A percentile compares a stretch with the other conserved stretches of the same genome.
phyloP scores from a whole-genome alignment of 331 rosid genomes.

The Quercus lobata region DNA sequence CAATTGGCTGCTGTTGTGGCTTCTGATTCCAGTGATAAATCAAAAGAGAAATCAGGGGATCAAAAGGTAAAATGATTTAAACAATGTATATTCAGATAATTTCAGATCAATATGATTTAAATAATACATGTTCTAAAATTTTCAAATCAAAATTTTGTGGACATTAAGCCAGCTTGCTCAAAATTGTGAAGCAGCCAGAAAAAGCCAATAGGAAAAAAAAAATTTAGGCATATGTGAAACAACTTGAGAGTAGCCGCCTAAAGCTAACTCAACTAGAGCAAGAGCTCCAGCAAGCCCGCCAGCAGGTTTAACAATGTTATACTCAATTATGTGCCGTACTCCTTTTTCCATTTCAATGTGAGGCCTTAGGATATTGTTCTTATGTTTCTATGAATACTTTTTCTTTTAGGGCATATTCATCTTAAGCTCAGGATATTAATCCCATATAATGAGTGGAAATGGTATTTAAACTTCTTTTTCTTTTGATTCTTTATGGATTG shows the following conservation, averaged over 20 bases:
- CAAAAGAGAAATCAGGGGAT: too few species aligned
- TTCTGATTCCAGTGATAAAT: too few species aligned
- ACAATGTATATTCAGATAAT: slow-evolving; percentile 2
- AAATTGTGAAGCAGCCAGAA: slow-evolving; percentile 90
- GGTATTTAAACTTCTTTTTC: slow-evolving; percentile 40
- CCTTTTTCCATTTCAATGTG: not conserved
- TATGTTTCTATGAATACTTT: slow-evolving; percentile 8
- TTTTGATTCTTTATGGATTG: not conserved
- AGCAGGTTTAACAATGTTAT: slow-evolving; percentile 52
- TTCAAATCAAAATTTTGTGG: slow-evolving; percentile 31
- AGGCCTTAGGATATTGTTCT: not conserved
- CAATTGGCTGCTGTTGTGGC: too few species aligned
- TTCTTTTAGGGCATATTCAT: slow-evolving; percentile 76
- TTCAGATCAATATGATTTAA: slow-evolving; percentile 10
- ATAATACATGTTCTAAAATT: slow-evolving; percentile 5
- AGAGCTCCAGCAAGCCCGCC: slow-evolving; percentile 34
- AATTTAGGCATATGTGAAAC: too few species aligned
- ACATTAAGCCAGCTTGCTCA: slow-evolving; percentile 86
- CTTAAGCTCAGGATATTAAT: slow-evolving; percentile 79
- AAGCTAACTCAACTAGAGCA: too few species aligned
- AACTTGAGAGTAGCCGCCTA: too few species aligned
- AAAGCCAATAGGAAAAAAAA: too few species aligned
- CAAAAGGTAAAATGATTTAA: too few species aligned
- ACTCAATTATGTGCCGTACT: not conserved
- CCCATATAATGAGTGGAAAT: slow-evolving; percentile 93